Evolutionary conservation across 352 stramenopile species (phyloP).

Genomic region (Phytophthora crassamura): DNA sequence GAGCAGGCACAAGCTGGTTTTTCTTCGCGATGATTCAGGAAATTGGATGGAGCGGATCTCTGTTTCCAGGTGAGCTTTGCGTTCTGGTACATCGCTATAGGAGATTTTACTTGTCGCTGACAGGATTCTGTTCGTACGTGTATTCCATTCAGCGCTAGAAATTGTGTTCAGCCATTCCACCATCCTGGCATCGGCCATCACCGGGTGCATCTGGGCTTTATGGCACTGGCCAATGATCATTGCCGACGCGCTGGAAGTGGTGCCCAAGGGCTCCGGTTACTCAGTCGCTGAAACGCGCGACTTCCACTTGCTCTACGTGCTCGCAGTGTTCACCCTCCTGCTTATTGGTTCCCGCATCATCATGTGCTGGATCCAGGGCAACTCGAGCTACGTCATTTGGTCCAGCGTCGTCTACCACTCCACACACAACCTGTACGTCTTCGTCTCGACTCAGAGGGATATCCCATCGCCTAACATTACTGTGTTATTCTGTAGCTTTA

Average conservation of each 20-base stretch:
- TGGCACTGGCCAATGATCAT: slow-evolving; percentile 92
- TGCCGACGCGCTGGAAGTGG: slow-evolving; percentile 76
- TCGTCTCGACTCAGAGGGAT: background rate
- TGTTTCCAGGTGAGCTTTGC: slow-evolving; percentile 75
- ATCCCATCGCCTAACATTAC: background rate
- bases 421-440: slow-evolving; percentile 86
- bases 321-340: slow-evolving; percentile 80
- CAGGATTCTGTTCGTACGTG: background rate
- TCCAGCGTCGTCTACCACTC: slow-evolving; percentile 88
- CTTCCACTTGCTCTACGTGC: slow-evolving; percentile 84
- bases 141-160: slow-evolving; percentile 62
- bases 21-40: slow-evolving; percentile 83
- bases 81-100: slow-evolving; percentile 10
- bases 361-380: slow-evolving; percentile 92
- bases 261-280: slow-evolving; percentile 80
- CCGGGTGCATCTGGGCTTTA: slow-evolving; percentile 82
- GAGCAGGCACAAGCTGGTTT: slow-evolving; percentile 86
- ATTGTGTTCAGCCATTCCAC: slow-evolving; percentile 89
- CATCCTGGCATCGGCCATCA: slow-evolving; percentile 88
- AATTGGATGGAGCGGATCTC: slow-evolving; percentile 86
- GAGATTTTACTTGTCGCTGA: slow-evolving; percentile 1
- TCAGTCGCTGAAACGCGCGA: slow-evolving; percentile 77
- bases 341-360: slow-evolving; percentile 88
- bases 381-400: slow-evolving; percentile 90
- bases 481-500: slow-evolving; percentile 59